Conservation (phyloP, 768 basidiomycete genomes). For the Neoboletus subvelutipes region DNA sequence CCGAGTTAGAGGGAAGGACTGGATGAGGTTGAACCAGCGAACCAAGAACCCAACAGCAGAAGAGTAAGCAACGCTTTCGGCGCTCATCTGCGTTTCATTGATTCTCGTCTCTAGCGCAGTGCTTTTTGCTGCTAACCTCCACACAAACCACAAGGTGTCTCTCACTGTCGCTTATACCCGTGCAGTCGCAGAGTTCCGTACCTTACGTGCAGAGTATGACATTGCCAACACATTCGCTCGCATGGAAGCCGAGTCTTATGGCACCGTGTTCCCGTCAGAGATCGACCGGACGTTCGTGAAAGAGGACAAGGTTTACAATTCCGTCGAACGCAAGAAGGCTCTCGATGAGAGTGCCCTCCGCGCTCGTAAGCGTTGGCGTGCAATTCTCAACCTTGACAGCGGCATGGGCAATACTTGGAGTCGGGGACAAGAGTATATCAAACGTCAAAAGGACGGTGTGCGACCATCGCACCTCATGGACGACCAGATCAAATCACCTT, state of each 20-base stretch:
- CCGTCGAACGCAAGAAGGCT: conserved; percentile 56
- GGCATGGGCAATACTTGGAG: conserved; percentile 56
- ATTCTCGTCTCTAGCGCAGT: conserved; percentile 56
- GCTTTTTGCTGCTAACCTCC: conserved; percentile 75
- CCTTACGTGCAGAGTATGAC: conserved; percentile 82
- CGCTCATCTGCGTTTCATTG: conserved; percentile 4
- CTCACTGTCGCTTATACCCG: conserved; percentile 78
- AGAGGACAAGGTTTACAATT: conserved; percentile 60
- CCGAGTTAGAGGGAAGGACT: conserved; percentile 55
- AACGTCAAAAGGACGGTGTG: conserved; percentile 68
- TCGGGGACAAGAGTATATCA: conserved; percentile 70
- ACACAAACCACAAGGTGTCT: conserved; percentile 58
- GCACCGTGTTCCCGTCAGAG: conserved; percentile 64
- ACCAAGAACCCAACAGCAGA: conserved; percentile 83
- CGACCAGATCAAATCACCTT: conserved; percentile 25
- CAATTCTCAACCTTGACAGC: conserved; percentile 48
- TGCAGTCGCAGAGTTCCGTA: conserved; percentile 83
- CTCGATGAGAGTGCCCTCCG: conserved; percentile 59
- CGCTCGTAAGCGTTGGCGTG: conserved; percentile 77
- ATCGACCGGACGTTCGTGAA: conserved; percentile 59
- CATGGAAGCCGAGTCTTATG: conserved; percentile 76
- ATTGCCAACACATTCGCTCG: conserved; percentile 73
- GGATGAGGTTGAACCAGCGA: conserved; percentile 80
- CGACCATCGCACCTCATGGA: conserved; percentile 65
- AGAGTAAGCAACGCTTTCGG: conserved; percentile 61